A percentile compares a stretch with the other conserved stretches of the same genome.
These are phyloP conservation scores for Eucommia ulmoides DNA, from an alignment of 257 asterid genomes.

Conservation along the genomic window DNA sequence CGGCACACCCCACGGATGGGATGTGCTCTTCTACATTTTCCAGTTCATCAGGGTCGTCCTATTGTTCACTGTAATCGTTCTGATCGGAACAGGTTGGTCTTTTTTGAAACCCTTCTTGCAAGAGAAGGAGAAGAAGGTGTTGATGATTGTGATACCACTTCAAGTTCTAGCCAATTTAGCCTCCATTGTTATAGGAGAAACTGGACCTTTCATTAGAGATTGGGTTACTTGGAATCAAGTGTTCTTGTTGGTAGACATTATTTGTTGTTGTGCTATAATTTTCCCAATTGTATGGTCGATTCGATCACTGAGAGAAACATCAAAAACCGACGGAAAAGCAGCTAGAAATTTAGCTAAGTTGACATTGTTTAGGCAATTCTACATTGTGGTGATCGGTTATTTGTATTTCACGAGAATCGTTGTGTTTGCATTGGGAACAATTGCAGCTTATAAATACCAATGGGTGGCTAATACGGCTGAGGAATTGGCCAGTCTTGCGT, in stretches of 20 bases:
- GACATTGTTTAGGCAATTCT: conserved; percentile 91
- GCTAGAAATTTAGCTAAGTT: conserved; percentile 82
- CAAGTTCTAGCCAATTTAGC: conserved; percentile 91
- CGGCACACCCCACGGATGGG: conserved; percentile 98
- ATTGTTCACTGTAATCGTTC: conserved; percentile 72
- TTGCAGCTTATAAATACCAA: conserved; percentile 81
- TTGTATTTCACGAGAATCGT: conserved; percentile 89
- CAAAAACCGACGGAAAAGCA: conserved; percentile 97
- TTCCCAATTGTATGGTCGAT: conserved; percentile 98
- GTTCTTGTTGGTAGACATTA: conserved; percentile 77
- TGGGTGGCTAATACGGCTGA: conserved; percentile 95
- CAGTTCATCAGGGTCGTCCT: conserved; percentile 79
- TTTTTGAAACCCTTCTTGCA: conserved; percentile 84
- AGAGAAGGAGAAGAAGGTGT: conserved; percentile 88
- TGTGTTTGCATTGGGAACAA: conserved; percentile 85
- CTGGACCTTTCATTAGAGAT: conserved; percentile 90
- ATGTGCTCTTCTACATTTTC: conserved; percentile 85
- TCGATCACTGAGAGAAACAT: conserved; percentile 89
- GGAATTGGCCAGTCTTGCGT: conserved; percentile 82
- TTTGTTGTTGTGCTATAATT: conserved; percentile 86
- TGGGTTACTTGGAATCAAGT: conserved; percentile 96
- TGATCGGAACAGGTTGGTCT: conserved; percentile 94
- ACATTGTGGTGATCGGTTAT: conserved; percentile 90
- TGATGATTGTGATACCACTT: conserved; percentile 94
- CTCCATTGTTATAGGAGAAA: conserved; percentile 86